Evolutionary conservation across 768 basidiomycete genomes (phyloP), one percentile per base, ranked within the genome.

Genomic region (Suillus lakei): DNA sequence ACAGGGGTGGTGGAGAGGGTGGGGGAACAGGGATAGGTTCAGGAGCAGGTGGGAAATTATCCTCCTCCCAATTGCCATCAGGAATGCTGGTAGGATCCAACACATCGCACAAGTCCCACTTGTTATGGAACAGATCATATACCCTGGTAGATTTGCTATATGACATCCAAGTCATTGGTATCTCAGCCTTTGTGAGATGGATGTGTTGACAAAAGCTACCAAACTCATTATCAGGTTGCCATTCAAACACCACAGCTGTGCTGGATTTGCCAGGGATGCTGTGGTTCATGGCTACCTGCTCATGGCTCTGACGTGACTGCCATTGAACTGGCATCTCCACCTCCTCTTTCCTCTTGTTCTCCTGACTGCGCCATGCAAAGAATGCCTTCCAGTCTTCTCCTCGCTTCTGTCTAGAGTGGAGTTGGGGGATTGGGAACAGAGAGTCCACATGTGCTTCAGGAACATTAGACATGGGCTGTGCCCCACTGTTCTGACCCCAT

Each of bases 51-150:
- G 28, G 41, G 15, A 51, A 46, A 21, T 62, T 4, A 34, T 62
- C 61, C 3, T 62, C 61, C 9, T 51, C 48, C 34, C 48, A 36
- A 36, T 62, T 3, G 1, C 48, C 61, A 53, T 62, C 10, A 2
- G 61, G 43, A 16, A 23, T n/a, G 9, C 41, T 48, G 34, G 34
- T 21, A 21, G 9, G 61, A 36, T 62, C 48, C 28, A 62, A 36
- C 3, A 18, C 16, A 5, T 59, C 5, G 8, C 61, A 62, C 3
- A 62, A 36, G 4, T 62, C 28, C 54, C 61, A 62, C 61, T 62
- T 9, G 2, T 62, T 62, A 16, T 4, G 28, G 34, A 62, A 62
- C 10, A n/a, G 28, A 28, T 62, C 53, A 7, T 51, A 62, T 10
- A 30, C 10, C 23, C 61, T 21, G 4, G 61, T 62, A 28, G 41